These are phyloP conservation scores for Naganishia friedmannii DNA, from an alignment of 768 basidiomycete genomes.

Conservation along the genomic window DNA sequence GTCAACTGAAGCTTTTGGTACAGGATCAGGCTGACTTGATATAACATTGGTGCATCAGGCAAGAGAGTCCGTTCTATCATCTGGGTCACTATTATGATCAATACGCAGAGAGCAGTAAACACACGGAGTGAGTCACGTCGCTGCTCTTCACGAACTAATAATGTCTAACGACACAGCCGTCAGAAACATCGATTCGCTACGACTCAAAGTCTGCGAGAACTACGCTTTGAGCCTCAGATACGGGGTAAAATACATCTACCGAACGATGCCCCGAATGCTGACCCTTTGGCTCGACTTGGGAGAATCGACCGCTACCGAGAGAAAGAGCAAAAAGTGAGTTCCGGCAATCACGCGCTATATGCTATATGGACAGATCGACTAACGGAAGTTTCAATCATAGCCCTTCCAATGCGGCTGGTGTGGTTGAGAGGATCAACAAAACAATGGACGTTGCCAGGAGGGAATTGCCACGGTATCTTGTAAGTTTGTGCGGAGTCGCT, in stretches of 20 bases:
- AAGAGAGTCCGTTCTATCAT: conserved; percentile 78
- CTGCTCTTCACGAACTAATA: not conserved
- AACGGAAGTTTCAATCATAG: not conserved
- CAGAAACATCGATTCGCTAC: conserved; percentile 21
- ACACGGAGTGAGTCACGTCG: not conserved
- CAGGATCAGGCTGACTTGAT: conserved; percentile 23
- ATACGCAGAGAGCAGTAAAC: conserved; percentile 20
- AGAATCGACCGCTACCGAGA: conserved; percentile 53
- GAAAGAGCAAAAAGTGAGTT: conserved; percentile 14
- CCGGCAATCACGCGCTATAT: too few relatives aligned
- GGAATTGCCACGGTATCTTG: conserved; percentile 76
- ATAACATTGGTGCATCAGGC: conserved; percentile 33
- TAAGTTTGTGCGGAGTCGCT: conserved; percentile 40
- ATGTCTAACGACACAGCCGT: not conserved
- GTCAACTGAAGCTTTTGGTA: conserved; percentile 22
- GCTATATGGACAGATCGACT: not conserved
- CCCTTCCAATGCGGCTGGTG: conserved; percentile 28
- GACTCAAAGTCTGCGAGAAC: conserved; percentile 47
- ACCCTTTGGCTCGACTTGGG: conserved; percentile 92
- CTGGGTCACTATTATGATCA: conserved; percentile 81
- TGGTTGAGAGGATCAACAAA: conserved; percentile 23
- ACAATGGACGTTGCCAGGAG: conserved; percentile 60
- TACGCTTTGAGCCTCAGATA: conserved; percentile 69
- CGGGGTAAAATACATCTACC: conserved; percentile 95
- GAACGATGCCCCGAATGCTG: conserved; percentile 85